These are phyloP conservation scores for Naganishia onofrii DNA, from an alignment of 768 basidiomycete species.

Conservation along the genomic window DNA sequence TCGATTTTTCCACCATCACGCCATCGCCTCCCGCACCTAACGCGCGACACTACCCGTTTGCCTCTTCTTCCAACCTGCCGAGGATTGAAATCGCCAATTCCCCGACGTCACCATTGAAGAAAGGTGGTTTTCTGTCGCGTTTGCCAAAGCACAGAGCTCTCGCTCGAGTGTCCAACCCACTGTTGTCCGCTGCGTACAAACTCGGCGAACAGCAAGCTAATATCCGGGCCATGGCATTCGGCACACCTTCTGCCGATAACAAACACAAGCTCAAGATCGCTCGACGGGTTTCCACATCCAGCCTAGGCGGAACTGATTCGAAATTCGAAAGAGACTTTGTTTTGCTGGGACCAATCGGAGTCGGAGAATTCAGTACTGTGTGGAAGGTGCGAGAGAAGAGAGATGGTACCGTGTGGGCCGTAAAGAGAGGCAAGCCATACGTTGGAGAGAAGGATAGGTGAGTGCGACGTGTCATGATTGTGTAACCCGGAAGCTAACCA, in stretches of 20 bases:
- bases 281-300: slow-evolving; percentile 26
- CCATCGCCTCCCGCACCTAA: slow-evolving; percentile 28
- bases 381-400: slow-evolving; percentile 60
- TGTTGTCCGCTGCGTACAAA: slow-evolving; percentile 44
- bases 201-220: slow-evolving; percentile 31
- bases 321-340: slow-evolving; percentile 80
- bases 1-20: slow-evolving; percentile 28
- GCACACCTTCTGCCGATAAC: slow-evolving; percentile 38
- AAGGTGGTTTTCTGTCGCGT: slow-evolving; percentile 17
- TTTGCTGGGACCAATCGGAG: slow-evolving; percentile 79
- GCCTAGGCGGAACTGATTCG: slow-evolving; percentile 48
- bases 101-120: slow-evolving; percentile 23
- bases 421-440: slow-evolving; percentile 82
- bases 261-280: slow-evolving; percentile 28
- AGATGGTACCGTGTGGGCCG: slow-evolving; percentile 63
- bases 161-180: slow-evolving; percentile 47
- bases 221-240: slow-evolving; percentile 10
- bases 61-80: neutral
- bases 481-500: neutral
- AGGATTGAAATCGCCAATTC: slow-evolving; percentile 19
- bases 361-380: slow-evolving; percentile 92
- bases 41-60: slow-evolving; percentile 32
- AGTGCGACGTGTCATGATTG: slow-evolving; percentile 40
- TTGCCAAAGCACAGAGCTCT: slow-evolving; percentile 37
- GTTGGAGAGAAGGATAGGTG: slow-evolving; percentile 89